Base-by-base conservation (phyloP, 2,329 filamentous ascomycete genomes). In the Fusarium graminum region DNA sequence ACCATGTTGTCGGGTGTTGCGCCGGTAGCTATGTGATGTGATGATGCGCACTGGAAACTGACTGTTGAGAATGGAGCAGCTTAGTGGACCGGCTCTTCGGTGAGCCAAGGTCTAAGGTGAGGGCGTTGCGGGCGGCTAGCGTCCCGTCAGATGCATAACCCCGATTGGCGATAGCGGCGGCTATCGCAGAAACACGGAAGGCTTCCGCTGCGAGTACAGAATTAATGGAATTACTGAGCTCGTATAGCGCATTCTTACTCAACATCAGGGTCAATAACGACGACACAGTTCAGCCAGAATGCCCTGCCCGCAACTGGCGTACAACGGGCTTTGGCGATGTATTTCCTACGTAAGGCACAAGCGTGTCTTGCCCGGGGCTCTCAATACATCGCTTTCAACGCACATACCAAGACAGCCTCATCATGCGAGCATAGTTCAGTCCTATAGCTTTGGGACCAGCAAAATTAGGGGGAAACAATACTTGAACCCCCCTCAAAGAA, bases 251-350 rank as follows among this genome's bases (percentile, higher is more conserved):
- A 14, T 22, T 46, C 43, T n/a, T 19, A 16, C 44, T 26, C 29
- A 25, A 36, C 41, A 34, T 58, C 29, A 41, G 36, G 22, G 49
- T 53, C 47, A 8, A 41, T 30, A 50, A 11, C 42, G 28, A 30
- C 38, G 51, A 52, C 54, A 13, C 43, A 60, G 39, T 43, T 13
- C 30, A 29, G 40, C 26, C 29, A 51, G 36, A 13, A 79, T 79
- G 77, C 74, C 73, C 60, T 69, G 71, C 41, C 68, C 64, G 39
- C 59, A 59, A 63, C 69, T 83, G 49, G 74, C 80, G 3, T 72
- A 82, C 34, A 88, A 90, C 74, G 86, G 87, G 61, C 81, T 91
- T 43, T 89, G 87, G 86, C 85, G 85, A 72, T 89, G 85, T 72
- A 78, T 90, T 16, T 90, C 86, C 71, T 88, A 88, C 13, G 83